These are phyloP conservation scores for Coprinopsis cinerea DNA, from an alignment of 768 basidiomycete genomes.

Conservation along the genomic window DNA sequence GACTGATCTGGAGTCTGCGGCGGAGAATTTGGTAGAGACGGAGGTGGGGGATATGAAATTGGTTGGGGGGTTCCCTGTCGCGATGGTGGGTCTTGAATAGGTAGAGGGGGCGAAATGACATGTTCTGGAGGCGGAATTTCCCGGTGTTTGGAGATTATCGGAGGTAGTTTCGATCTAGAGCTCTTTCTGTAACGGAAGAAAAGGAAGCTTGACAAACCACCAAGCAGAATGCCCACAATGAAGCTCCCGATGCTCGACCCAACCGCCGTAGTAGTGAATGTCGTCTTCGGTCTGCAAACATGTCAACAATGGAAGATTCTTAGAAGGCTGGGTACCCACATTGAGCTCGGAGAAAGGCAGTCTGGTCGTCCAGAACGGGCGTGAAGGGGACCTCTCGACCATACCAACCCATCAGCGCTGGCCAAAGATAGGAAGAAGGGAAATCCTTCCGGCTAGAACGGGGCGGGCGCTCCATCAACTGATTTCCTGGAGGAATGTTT, in stretches of 20 bases:
- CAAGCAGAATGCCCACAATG: not conserved
- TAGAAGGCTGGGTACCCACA: not conserved
- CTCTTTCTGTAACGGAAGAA: not conserved
- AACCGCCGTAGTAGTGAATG: not conserved
- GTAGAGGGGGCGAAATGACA: not conserved
- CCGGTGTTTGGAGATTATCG: constrained; percentile 25
- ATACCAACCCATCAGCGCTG: constrained; percentile 39
- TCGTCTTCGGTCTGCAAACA: not conserved
- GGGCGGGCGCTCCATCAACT: not conserved
- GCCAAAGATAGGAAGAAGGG: constrained; percentile 44
- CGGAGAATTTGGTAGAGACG: not conserved
- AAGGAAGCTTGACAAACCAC: not conserved
- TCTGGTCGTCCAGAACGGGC: constrained; percentile 33
- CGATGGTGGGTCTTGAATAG: not conserved
- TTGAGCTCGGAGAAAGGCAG: constrained; percentile 33
- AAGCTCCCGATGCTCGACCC: not conserved
- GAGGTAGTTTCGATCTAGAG: constrained; percentile 3
- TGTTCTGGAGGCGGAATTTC: no score
- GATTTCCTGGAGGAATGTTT: not conserved
- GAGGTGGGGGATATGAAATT: constrained; percentile 5
- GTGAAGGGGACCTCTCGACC: constrained; percentile 47
- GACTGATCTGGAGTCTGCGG: not conserved
- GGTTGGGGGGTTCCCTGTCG: not conserved
- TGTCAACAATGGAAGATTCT: not conserved
- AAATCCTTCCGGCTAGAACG: constrained; percentile 33